Evolutionary conservation across 2,329 filamentous ascomycete species (phyloP).

Genomic region (Emergomyces orientalis): DNA sequence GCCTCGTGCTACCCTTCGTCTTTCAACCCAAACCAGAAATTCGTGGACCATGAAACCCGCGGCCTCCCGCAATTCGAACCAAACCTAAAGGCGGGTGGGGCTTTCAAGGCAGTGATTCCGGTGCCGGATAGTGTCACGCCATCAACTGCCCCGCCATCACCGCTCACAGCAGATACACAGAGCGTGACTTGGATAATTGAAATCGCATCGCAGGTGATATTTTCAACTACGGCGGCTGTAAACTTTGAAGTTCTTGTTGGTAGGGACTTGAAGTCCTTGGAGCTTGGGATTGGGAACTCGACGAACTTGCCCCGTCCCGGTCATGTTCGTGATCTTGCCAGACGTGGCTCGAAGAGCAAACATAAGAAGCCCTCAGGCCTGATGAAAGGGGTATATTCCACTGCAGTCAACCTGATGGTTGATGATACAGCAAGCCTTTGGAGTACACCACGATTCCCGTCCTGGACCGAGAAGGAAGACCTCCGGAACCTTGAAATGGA

Average conservation of each 20-base stretch:
- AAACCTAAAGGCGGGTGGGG: slow-evolving; percentile 86
- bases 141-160: slow-evolving; percentile 52
- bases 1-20: slow-evolving; percentile 74
- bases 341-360: slow-evolving; percentile 42
- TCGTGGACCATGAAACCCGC: slow-evolving; percentile 58
- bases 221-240: slow-evolving; percentile 79
- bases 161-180: slow-evolving; percentile 35
- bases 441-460: slow-evolving; percentile 80
- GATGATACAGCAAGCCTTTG: slow-evolving; percentile 85
- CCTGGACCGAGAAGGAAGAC: slow-evolving; percentile 39
- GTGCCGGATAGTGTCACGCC: slow-evolving; percentile 57
- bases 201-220: slow-evolving; percentile 84
- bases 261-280: slow-evolving; percentile 74
- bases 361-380: background rate
- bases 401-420: slow-evolving; percentile 64
- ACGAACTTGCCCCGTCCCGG: slow-evolving; percentile 52
- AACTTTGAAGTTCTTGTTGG: slow-evolving; percentile 80
- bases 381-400: slow-evolving; percentile 68
- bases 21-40: slow-evolving; percentile 75
- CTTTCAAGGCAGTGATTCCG: slow-evolving; percentile 69
- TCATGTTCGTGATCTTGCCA: slow-evolving; percentile 66
- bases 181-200: slow-evolving; percentile 83
- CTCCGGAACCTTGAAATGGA: slow-evolving; percentile 33
- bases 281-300: slow-evolving; percentile 52
- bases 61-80: slow-evolving; percentile 88